Evolutionary conservation across 106 monocot genomes (phyloP), one percentile per base, ranked within the genome.

Genomic region (Iris macrosiphon): DNA sequence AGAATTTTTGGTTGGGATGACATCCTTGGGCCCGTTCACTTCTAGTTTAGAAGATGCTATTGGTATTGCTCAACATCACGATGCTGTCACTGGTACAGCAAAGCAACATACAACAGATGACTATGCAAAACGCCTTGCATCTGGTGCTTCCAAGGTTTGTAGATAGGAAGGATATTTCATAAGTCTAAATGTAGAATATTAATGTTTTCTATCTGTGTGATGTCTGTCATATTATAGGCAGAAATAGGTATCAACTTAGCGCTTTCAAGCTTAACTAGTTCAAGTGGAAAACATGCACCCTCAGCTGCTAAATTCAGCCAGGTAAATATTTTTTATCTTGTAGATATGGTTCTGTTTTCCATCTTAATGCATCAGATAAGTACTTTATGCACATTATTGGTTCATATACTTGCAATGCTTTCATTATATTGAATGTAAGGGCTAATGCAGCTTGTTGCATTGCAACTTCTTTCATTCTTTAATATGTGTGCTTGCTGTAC

Each of bases 11-110:
- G 60, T 44, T 12, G 69, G 83, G 18, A 66, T 58, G 31, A 45
- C 28, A 40, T 48, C 52, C 1, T 35, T 59, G 49, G 69, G 66
- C 31, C 55, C 46, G 37, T 66, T 49, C 15, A 88, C 79, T 1
- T 72, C 32, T 54, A 62, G 72, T 14, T 72, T 88, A 50, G 82
- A 59, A 70, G 75, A 88, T 52, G 75, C 82, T 27, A 45, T 88
- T 60, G 88, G 67, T 40, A 70, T 88, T 47, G 78, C 79, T 29
- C 82, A 88, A 21, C 88, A 88, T 79, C 88, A 88, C 66, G 88
- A 88, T 76, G 88, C 72, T 59, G 68, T 88, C 7, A 49, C 60
- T 72, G 88, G 88, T 18, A 88, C 88, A 4, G 78, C 78, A 69
- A 73, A 72, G 50, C 78, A 82, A 23, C 88, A 88, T 59, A 73